Conservation (phyloP, 148 eudicot species). For the Beta vulgaris region DNA sequence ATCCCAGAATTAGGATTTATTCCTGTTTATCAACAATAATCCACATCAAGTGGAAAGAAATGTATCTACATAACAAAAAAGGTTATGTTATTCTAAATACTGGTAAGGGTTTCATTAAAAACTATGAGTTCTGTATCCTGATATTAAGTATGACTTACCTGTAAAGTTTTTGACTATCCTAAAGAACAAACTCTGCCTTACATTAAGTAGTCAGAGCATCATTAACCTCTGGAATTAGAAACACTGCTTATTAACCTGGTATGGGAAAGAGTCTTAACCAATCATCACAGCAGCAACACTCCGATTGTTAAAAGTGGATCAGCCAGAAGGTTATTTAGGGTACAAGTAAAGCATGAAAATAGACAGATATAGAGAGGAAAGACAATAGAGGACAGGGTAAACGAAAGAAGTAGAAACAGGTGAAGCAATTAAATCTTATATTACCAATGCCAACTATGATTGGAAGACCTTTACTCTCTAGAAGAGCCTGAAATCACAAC, state of each 20-base stretch:
- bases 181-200: not conserved
- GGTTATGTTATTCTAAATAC: too few relatives aligned
- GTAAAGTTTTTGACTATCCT: not conserved
- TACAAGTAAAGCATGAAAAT: not conserved
- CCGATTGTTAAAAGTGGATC: not conserved
- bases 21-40: too few relatives aligned
- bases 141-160: not conserved
- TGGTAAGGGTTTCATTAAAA: too few relatives aligned
- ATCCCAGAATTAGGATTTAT: too few relatives aligned
- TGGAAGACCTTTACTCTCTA: conserved; percentile 92
- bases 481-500: conserved; percentile 57
- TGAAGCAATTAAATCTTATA: not conserved
- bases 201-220: not conserved
- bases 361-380: not conserved
- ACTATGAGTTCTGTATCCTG: too few relatives aligned
- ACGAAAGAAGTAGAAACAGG: not conserved
- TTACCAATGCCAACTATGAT: conserved; percentile 96
- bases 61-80: too few relatives aligned
- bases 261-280: not conserved
- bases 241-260: not conserved
- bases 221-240: not conserved
- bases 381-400: not conserved
- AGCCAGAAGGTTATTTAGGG: not conserved
- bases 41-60: too few relatives aligned
- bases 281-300: not conserved